Base-by-base conservation (phyloP, 2,329 filamentous ascomycete species). In the Blastomyces parvus region DNA sequence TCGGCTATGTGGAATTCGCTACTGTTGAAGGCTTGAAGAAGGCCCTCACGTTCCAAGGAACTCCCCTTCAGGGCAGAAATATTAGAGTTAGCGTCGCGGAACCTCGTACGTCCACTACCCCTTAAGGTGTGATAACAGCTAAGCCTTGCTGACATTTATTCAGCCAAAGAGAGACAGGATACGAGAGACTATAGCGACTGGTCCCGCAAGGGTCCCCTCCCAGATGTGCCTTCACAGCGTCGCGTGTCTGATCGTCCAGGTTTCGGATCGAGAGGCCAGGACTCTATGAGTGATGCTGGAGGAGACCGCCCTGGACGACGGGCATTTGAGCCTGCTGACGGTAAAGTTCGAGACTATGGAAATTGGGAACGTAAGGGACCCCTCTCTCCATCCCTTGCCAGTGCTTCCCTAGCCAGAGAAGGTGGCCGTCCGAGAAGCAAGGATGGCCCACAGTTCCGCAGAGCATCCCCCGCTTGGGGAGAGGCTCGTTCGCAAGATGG, bases 331-430 rank as follows among this genome's bases (percentile, higher is more conserved):
- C 81, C 83, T 65, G 80, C 81, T 61, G 90, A 93, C 74, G 88
- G 88, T 68, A 92, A 90, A 74, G 78, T 86, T 63, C 87, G 90
- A 64, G 90, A 95, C 74, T 88, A 94, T 68, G 84, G 85, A 69
- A 95, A 91, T 77, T 99, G 94, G 94, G 93, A 97, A 78, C 89
- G 94, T 70, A 94, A 90, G 74, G 94, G 94, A 14, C 94, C 94
- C 46, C 82, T 97, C 63, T 90, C 93, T 52, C 90, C 93, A 27
- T 77, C 81, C 79, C 68, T 81, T 81, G 60, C 83, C 30, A 74
- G 79, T 38, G 76, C 78, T 42, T 74, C 74, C 19, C 70, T 75
- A 50, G 69, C 70, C 25, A 69, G 72, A 61, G 76, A 85, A 65
- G 85, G 86, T 69, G 83, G 83, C 62, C 81, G 86, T 66, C 79